Percentiles rank a stretch among this genome's conserved stretches.
Evolutionary conservation across 164 flowering plant species (phyloP).

Genomic region (Hamamelis virginiana): DNA sequence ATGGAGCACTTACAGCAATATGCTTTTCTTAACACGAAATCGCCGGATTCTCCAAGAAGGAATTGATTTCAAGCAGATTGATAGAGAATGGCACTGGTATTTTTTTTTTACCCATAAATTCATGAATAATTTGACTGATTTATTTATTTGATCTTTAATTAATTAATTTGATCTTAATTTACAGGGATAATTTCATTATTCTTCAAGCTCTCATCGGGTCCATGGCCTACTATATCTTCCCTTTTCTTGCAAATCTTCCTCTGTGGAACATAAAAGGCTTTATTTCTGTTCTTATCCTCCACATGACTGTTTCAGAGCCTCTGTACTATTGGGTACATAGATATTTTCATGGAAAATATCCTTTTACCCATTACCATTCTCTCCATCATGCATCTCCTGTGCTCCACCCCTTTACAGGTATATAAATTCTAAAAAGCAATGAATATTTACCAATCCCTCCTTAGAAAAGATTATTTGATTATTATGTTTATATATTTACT

Average conservation of each 20-base stretch:
- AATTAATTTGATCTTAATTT: background rate
- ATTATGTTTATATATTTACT: background rate
- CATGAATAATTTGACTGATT: too few relatives aligned
- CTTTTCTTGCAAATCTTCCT: slow-evolving; percentile 46
- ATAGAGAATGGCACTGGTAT: slow-evolving; percentile 86
- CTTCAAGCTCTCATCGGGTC: slow-evolving; percentile 62
- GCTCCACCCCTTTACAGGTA: slow-evolving; percentile 67
- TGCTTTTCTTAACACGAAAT: slow-evolving; percentile 57
- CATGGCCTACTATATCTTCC: slow-evolving; percentile 43
- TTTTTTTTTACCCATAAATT: background rate
- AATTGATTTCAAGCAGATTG: slow-evolving; percentile 71
- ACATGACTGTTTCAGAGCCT: slow-evolving; percentile 75
- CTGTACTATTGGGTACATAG: slow-evolving; percentile 68
- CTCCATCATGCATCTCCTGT: slow-evolving; percentile 73
- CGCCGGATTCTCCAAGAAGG: slow-evolving; percentile 52
- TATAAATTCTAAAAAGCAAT: background rate
- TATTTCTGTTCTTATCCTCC: slow-evolving; percentile 45
- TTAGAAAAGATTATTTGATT: background rate
- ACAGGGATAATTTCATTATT: slow-evolving; percentile 83
- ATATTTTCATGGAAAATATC: slow-evolving; percentile 36
- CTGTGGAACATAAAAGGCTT: slow-evolving; percentile 56
- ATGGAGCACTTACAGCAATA: slow-evolving; percentile 47
- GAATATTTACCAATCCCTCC: background rate
- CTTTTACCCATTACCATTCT: slow-evolving; percentile 67
- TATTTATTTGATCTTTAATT: background rate